Base-by-base conservation (phyloP, 2,329 filamentous ascomycete species). In the Phyllachora maydis region DNA sequence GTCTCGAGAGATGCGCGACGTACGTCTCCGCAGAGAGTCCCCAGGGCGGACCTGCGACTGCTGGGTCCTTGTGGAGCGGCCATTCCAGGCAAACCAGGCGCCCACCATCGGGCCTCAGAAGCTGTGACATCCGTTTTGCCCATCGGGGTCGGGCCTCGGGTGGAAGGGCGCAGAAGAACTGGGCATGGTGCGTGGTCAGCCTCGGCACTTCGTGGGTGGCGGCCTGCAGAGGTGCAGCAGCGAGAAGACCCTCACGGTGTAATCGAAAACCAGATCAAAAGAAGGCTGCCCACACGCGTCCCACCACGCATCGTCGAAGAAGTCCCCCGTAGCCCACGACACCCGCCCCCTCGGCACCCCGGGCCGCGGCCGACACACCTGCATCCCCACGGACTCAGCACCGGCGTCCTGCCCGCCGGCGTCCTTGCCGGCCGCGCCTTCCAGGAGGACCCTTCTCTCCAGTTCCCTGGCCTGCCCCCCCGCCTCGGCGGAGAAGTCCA, bases 1-100 rank as follows among this genome's bases (percentile, higher is more conserved):
- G 79, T 22, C 62, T 56, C 25, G 58, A 59, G 19, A 91, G 56
- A 35, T 85, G 68, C 30, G 67, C 69, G 36, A 68, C 50, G 43
- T 90, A 88, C 14, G 76, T 62, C 29, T 67, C 60, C 1, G 74
- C 60, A 8, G 65, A 62, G 19, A 78, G 47, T 6, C 69, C 66
- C 57, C 65, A 83, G 2, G 81, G 79, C 8, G 81, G 79, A 0
- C 81, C 79, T 7, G 57, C 57, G 7, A 59, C 54, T 8, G 53
- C 54, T 7, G 71, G 59, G 19, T 65, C 56, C 42, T 83, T 88
- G 30, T 65, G 59, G 1, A 72, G 67, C 7, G 81, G 81, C 42
- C 75, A 90, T 42, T 91, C 79, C 30, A 91, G 59, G 46, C 66
- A 71, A 24, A 72, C 40, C 14, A 73, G 48, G 18, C 56, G 49